Conservation (phyloP, 805 yeast species). For the Scheffersomyces coipomensis region DNA sequence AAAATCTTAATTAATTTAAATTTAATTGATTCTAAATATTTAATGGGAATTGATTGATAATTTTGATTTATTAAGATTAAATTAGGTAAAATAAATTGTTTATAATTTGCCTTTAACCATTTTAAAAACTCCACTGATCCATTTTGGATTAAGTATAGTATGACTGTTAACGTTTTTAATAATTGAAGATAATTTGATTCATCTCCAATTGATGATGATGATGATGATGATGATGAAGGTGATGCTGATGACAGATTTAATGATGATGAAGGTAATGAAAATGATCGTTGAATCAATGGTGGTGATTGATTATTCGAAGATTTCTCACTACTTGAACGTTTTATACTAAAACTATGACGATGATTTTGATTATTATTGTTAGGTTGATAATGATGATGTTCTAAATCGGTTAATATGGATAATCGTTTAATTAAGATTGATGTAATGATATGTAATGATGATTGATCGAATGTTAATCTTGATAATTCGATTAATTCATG, state of each 20-base stretch:
- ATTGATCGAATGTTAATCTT: conserved; percentile 39
- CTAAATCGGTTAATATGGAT: background rate
- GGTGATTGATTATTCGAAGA: background rate
- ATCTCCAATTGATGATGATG: too few species aligned
- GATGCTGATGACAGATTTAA: too few species aligned
- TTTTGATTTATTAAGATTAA: conserved; percentile 6
- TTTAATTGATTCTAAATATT: conserved; percentile 31
- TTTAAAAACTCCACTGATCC: conserved; percentile 51
- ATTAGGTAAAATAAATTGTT: conserved; percentile 15
- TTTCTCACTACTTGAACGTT: background rate
- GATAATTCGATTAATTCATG: conserved; percentile 53
- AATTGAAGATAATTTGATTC: conserved; percentile 6
- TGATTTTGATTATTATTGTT: too few species aligned
- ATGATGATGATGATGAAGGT: background rate
- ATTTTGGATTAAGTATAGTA: conserved; percentile 49
- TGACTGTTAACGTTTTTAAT: conserved; percentile 51
- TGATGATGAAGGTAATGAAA: background rate
- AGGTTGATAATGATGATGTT: background rate
- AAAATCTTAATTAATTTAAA: conserved; percentile 33
- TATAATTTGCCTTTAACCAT: conserved; percentile 34
- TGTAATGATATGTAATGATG: conserved; percentile 37
- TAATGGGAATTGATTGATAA: conserved; percentile 1
- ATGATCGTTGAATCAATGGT: background rate
- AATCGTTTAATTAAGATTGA: conserved; percentile 37
- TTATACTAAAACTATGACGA: background rate